phyloP scores from a whole-genome alignment of 805 yeast genomes.

The Lachancea kluyveri region DNA sequence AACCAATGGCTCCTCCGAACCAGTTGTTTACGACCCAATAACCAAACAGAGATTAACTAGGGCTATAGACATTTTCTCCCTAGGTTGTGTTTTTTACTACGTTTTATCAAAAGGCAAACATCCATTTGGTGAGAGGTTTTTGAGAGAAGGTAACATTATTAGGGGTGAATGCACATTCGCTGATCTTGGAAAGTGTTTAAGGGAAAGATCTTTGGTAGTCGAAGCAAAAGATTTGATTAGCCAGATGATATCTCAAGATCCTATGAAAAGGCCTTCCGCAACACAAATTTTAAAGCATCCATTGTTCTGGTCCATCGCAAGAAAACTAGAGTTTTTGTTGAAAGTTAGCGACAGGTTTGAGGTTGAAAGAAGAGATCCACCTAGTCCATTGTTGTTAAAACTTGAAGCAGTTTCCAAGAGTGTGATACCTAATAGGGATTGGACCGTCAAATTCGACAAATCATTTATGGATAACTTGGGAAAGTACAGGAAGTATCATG shows the following conservation, averaged over 20 bases:
- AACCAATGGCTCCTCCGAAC: slow-evolving; percentile 26
- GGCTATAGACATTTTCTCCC: slow-evolving; percentile 87
- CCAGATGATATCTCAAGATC: slow-evolving; percentile 65
- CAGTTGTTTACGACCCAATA: slow-evolving; percentile 34
- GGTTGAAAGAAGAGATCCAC: slow-evolving; percentile 74
- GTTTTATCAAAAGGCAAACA: slow-evolving; percentile 77
- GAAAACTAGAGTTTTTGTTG: slow-evolving; percentile 74
- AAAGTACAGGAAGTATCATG: slow-evolving; percentile 82
- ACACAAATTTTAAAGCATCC: slow-evolving; percentile 71
- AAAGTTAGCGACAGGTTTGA: slow-evolving; percentile 91
- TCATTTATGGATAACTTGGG: slow-evolving; percentile 78
- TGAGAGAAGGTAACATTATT: slow-evolving; percentile 84
- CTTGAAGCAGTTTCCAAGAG: slow-evolving; percentile 47
- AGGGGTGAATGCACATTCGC: slow-evolving; percentile 53
- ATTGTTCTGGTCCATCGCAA: slow-evolving; percentile 71
- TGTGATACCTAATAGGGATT: slow-evolving; percentile 58
- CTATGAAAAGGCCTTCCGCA: slow-evolving; percentile 68
- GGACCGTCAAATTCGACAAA: slow-evolving; percentile 72
- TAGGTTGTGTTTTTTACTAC: slow-evolving; percentile 92
- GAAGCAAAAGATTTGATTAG: slow-evolving; percentile 72
- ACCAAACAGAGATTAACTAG: slow-evolving; percentile 65
- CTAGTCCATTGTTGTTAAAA: slow-evolving; percentile 48
- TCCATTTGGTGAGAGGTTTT: slow-evolving; percentile 91
- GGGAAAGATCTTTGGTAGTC: slow-evolving; percentile 25
- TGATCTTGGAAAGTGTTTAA: slow-evolving; percentile 28